phyloP scores from a whole-genome alignment of 345 rosid genomes.

The Alliaria petiolata region DNA sequence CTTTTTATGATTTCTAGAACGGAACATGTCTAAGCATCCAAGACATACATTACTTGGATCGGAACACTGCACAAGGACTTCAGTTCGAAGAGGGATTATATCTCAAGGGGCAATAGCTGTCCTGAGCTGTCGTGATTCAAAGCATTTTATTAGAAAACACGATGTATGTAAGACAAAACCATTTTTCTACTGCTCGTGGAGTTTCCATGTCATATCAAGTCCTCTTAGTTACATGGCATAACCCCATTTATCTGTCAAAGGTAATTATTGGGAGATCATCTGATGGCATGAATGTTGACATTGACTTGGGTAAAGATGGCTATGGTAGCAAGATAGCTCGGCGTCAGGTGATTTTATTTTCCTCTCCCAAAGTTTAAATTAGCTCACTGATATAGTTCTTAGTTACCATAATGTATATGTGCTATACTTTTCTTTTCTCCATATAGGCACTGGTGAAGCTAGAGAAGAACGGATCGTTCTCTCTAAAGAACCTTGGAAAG shows the following conservation, averaged over 20 bases:
- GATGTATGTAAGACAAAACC: constrained; percentile 44
- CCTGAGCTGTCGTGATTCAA: constrained; percentile 54
- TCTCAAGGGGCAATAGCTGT: constrained; percentile 65
- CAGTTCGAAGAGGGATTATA: constrained; percentile 53
- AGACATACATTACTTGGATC: constrained; percentile 50
- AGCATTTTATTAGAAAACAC: constrained; percentile 56
- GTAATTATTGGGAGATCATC: constrained; percentile 82
- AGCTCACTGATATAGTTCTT: neutral
- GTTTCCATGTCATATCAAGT: neutral
- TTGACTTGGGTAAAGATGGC: constrained; percentile 76
- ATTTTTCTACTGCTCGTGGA: neutral
- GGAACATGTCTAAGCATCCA: constrained; percentile 45
- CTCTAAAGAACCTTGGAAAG: constrained; percentile 67
- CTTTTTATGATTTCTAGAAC: constrained; percentile 37
- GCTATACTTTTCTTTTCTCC: neutral
- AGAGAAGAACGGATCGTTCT: constrained; percentile 58
- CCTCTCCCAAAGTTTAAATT: neutral
- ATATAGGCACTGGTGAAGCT: constrained; percentile 63
- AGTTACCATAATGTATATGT: neutral
- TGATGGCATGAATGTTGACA: constrained; percentile 59
- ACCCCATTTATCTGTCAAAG: constrained; percentile 38
- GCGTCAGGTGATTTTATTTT: constrained; percentile 55
- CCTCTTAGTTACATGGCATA: constrained; percentile 11
- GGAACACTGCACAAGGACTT: constrained; percentile 61
- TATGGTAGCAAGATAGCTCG: constrained; percentile 65